A percentile compares a stretch with the other conserved stretches of the same genome.
These are phyloP conservation scores for Corrigiola litoralis DNA, from an alignment of 179 eudicot genomes.

Conservation along the genomic window DNA sequence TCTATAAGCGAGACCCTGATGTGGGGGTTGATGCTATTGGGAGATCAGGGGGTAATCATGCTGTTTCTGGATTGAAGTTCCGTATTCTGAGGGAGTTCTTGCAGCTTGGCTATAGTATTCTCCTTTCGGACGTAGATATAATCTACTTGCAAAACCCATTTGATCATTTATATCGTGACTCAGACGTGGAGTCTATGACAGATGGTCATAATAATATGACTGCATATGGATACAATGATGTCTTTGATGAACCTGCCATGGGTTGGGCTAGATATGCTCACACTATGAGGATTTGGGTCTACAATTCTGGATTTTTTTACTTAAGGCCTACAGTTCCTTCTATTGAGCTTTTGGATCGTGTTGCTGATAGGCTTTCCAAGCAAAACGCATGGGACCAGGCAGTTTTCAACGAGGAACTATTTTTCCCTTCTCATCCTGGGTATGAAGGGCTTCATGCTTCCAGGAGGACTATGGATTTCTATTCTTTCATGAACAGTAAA, in stretches of 20 bases:
- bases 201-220: constrained; percentile 89
- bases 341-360: constrained; percentile 87
- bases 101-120: constrained; percentile 87
- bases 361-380: constrained; percentile 66
- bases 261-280: constrained; percentile 99
- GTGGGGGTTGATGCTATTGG: constrained; percentile 59
- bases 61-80: constrained; percentile 85
- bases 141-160: constrained; percentile 92
- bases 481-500: constrained; percentile 90
- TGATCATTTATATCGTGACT: constrained; percentile 73
- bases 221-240: constrained; percentile 86
- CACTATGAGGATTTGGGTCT: constrained; percentile 97
- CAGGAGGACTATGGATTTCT: constrained; percentile 81
- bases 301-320: constrained; percentile 89
- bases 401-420: constrained; percentile 86
- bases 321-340: constrained; percentile 88
- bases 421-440: constrained; percentile 80
- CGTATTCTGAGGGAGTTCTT: constrained; percentile 84
- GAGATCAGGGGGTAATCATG: constrained; percentile 66
- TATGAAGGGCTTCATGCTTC: constrained; percentile 88
- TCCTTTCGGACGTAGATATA: constrained; percentile 91
- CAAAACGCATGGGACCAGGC: constrained; percentile 85
- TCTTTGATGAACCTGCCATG: constrained; percentile 89
- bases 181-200: constrained; percentile 95
- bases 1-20: constrained; percentile 82